phyloP scores from a whole-genome alignment of 2,329 filamentous ascomycete genomes.

The Fusarium graminum region DNA sequence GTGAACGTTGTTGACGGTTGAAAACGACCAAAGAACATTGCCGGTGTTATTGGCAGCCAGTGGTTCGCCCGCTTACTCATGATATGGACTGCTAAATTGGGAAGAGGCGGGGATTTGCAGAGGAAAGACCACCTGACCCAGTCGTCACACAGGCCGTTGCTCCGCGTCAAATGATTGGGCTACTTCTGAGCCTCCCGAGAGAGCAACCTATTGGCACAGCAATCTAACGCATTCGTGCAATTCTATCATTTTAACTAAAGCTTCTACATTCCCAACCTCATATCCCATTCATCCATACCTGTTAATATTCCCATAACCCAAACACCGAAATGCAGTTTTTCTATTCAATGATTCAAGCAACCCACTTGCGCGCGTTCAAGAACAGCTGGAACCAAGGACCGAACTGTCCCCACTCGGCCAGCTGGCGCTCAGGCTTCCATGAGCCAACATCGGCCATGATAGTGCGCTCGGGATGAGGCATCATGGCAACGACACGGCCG shows the following conservation, averaged over 20 bases:
- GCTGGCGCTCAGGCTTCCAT: constrained; percentile 72
- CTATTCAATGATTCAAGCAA: constrained; percentile 64
- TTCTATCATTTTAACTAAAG: constrained; percentile 17
- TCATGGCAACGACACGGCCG: constrained; percentile 86
- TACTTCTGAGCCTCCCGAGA: too few relatives aligned
- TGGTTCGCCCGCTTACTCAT: constrained; percentile 26
- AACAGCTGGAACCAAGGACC: constrained; percentile 91
- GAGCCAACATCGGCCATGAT: constrained; percentile 83
- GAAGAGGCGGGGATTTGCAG: constrained; percentile 13
- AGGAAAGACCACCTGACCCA: neutral
- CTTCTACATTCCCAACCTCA: constrained; percentile 22
- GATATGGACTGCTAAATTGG: constrained; percentile 5
- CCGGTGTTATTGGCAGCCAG: constrained; percentile 10
- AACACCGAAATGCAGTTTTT: constrained; percentile 35
- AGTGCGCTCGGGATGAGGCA: constrained; percentile 95
- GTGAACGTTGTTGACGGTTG: constrained; percentile 8
- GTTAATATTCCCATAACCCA: constrained; percentile 26
- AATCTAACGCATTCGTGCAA: neutral
- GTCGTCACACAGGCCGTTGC: too few relatives aligned
- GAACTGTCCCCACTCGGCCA: constrained; percentile 80
- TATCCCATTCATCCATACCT: constrained; percentile 15
- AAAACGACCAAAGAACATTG: constrained; percentile 9
- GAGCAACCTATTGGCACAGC: neutral
- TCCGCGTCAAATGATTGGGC: too few relatives aligned
- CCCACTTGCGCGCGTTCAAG: constrained; percentile 88